Evolutionary conservation across 257 asterid genomes (phyloP).

Genomic region (Nemophila menziesii): DNA sequence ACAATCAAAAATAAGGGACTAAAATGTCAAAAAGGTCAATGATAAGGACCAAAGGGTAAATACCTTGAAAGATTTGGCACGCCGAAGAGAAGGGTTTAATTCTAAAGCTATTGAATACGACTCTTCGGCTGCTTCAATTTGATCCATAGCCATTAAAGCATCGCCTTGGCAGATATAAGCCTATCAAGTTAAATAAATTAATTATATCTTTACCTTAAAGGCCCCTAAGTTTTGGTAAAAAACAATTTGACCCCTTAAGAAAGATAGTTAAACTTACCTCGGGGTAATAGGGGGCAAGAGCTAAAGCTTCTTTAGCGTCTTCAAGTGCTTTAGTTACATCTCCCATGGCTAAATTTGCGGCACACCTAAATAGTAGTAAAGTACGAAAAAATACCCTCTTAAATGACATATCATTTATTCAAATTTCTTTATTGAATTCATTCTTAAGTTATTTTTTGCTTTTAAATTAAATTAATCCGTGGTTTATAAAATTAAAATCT

Average conservation of each 20-base stretch:
- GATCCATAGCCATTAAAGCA: constrained; percentile 57
- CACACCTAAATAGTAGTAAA: constrained; percentile 35
- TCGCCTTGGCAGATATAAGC: constrained; percentile 76
- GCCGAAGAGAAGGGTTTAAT: constrained; percentile 64
- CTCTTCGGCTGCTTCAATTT: constrained; percentile 46
- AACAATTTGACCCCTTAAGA: neutral
- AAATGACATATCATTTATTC: neutral
- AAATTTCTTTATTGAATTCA: neutral
- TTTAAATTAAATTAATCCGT: too few relatives aligned
- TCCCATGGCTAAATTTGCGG: constrained; percentile 55
- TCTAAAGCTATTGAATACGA: constrained; percentile 59
- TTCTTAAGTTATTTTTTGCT: too few relatives aligned
- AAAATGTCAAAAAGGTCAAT: neutral
- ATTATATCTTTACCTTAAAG: neutral
- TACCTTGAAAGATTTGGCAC: constrained; percentile 82
- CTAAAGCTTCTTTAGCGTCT: constrained; percentile 56
- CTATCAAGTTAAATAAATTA: constrained; percentile 24
- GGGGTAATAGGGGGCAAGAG: constrained; percentile 47
- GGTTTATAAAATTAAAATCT: too few relatives aligned
- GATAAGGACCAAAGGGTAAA: neutral
- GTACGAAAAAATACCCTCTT: neutral
- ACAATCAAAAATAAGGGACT: neutral
- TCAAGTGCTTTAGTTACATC: constrained; percentile 53
- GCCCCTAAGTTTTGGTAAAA: too few relatives aligned
- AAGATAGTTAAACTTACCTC: constrained; percentile 31